These are phyloP conservation scores for Trichoderma gracile DNA, from an alignment of 2,329 filamentous ascomycete genomes.

Conservation along the genomic window DNA sequence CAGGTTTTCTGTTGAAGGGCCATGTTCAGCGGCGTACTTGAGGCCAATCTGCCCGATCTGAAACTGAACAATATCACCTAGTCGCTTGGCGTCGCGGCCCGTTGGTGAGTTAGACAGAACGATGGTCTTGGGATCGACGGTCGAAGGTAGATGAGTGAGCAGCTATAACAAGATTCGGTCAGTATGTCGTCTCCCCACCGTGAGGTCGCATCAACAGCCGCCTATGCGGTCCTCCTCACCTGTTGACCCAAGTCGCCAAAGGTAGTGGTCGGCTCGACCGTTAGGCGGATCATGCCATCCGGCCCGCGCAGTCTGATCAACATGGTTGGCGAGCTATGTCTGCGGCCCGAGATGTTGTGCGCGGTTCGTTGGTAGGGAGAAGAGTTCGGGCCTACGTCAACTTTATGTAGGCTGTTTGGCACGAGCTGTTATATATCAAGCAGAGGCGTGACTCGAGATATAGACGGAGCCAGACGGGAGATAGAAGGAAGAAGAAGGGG, in stretches of 20 bases:
- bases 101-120: conserved; percentile 62
- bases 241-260: conserved; percentile 64
- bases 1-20: conserved; percentile 28
- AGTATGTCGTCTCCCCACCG: neutral
- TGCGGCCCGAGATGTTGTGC: neutral
- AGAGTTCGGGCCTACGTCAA: neutral
- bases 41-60: conserved; percentile 61
- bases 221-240: conserved; percentile 40
- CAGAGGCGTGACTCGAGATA: neutral
- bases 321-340: conserved; percentile 54
- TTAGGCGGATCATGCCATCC: conserved; percentile 89
- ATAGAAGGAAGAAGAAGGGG: neutral
- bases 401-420: neutral
- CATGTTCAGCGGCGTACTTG: conserved; percentile 44
- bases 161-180: conserved; percentile 45
- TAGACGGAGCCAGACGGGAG: neutral
- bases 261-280: conserved; percentile 69
- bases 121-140: conserved; percentile 61
- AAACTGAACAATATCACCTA: conserved; percentile 59
- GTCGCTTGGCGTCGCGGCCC: conserved; percentile 57
- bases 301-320: conserved; percentile 85
- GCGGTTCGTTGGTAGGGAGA: conserved; percentile 4
- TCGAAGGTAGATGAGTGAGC: conserved; percentile 58
- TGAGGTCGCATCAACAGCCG: neutral
- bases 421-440: neutral